Conservation (phyloP, 768 basidiomycete genomes). For the Antrodiella citrinella region DNA sequence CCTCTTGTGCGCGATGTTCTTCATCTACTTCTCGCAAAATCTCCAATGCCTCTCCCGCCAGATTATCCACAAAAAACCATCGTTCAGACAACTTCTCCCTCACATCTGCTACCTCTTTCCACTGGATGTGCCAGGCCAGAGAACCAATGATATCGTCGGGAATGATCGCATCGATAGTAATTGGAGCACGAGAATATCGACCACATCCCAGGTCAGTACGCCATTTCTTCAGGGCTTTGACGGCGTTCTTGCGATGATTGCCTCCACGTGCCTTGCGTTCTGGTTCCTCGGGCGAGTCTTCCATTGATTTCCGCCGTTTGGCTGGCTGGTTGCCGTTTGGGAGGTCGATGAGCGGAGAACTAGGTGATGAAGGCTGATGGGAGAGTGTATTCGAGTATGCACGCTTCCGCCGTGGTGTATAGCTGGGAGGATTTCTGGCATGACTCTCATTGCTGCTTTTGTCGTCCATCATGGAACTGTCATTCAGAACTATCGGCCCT, state of each 20-base stretch:
- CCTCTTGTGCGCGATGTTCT: too few species aligned
- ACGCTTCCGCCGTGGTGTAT: background rate
- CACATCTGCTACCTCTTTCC: too few species aligned
- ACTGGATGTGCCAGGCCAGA: background rate
- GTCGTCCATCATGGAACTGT: too few species aligned
- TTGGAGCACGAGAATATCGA: background rate
- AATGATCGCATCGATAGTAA: background rate
- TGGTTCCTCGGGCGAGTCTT: background rate
- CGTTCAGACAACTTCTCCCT: too few species aligned
- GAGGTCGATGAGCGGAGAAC: too few species aligned
- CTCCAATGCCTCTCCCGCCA: too few species aligned
- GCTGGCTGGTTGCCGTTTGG: background rate
- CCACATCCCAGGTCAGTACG: background rate
- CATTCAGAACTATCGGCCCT: too few species aligned
- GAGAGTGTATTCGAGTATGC: background rate
- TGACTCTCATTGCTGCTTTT: background rate
- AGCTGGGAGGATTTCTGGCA: background rate
- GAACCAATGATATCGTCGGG: background rate
- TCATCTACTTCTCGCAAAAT: too few species aligned
- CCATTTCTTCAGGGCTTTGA: background rate
- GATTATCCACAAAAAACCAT: too few species aligned
- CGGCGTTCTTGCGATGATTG: background rate
- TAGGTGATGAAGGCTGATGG: too few species aligned
- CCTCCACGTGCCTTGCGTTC: background rate
- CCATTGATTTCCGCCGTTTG: background rate